phyloP scores from a whole-genome alignment of 352 stramenopile genomes.

The Pythium oligandrum region DNA sequence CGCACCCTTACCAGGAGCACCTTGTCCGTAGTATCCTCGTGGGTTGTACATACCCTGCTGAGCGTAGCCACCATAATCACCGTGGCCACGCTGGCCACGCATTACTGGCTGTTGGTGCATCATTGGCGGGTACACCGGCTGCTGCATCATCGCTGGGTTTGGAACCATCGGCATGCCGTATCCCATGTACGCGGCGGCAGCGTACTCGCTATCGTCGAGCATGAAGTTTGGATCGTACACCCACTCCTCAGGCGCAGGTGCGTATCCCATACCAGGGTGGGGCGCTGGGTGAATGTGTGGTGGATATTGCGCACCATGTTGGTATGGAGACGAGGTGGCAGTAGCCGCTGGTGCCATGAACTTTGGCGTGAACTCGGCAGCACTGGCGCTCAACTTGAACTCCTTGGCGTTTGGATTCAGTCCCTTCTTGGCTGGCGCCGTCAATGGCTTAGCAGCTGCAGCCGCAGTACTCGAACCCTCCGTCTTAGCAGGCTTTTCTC shows the following conservation, averaged over 20 bases:
- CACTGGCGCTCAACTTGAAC: slow-evolving; percentile 75
- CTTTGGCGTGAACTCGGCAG: slow-evolving; percentile 64
- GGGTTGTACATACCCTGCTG: slow-evolving; percentile 55
- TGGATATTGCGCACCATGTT: slow-evolving; percentile 6
- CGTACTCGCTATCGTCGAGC: slow-evolving; percentile 42
- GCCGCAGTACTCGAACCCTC: slow-evolving; percentile 6
- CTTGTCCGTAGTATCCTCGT: slow-evolving; percentile 48
- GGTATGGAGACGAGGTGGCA: slow-evolving; percentile 39
- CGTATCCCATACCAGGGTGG: slow-evolving; percentile 34
- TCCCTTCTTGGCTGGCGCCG: slow-evolving; percentile 44
- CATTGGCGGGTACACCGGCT: slow-evolving; percentile 61
- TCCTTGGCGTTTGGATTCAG: slow-evolving; percentile 86
- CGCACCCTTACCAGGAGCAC: slow-evolving; percentile 12
- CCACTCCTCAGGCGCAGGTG: slow-evolving; percentile 64
- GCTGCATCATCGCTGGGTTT: slow-evolving; percentile 55
- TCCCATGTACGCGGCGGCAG: slow-evolving; percentile 51
- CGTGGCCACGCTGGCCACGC: slow-evolving; percentile 25
- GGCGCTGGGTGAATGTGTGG: slow-evolving; percentile 28
- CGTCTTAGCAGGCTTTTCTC: slow-evolving; percentile 7
- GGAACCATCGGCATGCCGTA: slow-evolving; percentile 63
- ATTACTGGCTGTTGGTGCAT: slow-evolving; percentile 62
- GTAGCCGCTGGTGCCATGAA: slow-evolving; percentile 23
- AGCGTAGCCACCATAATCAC: slow-evolving; percentile 22
- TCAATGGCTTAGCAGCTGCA: slow-evolving; percentile 8
- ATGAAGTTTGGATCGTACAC: slow-evolving; percentile 57